These are phyloP conservation scores for Turritis glabra DNA, from an alignment of 345 rosid species.

Conservation along the genomic window DNA sequence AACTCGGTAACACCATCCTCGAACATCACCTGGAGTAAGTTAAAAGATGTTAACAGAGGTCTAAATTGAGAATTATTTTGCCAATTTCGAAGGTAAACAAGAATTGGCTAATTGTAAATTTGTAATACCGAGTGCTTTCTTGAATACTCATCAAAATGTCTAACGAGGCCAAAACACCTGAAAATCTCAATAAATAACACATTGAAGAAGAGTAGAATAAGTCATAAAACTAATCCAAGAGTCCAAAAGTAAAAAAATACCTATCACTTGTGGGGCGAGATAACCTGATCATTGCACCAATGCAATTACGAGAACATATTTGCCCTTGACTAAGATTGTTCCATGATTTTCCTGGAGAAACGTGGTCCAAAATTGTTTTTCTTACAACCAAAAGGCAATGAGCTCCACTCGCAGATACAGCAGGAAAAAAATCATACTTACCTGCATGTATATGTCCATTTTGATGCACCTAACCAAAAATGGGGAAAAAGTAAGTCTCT, in stretches of 20 bases:
- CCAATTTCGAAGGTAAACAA: background rate
- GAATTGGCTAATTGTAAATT: slow-evolving; percentile 21
- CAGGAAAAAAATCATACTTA: slow-evolving; percentile 28
- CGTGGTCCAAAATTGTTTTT: background rate
- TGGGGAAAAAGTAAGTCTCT: slow-evolving; percentile 35
- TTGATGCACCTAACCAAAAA: slow-evolving; percentile 55
- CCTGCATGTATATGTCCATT: slow-evolving; percentile 63
- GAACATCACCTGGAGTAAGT: slow-evolving; percentile 65
- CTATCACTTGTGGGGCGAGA: slow-evolving; percentile 54
- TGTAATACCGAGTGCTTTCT: slow-evolving; percentile 72
- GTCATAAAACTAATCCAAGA: background rate
- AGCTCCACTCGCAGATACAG: background rate
- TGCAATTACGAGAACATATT: slow-evolving; percentile 57
- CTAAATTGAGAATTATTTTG: background rate
- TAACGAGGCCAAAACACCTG: slow-evolving; percentile 79
- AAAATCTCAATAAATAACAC: background rate
- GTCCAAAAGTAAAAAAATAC: slow-evolving; percentile 36
- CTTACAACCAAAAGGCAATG: background rate
- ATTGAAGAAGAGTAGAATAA: background rate
- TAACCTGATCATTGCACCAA: slow-evolving; percentile 71
- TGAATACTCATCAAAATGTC: slow-evolving; percentile 64
- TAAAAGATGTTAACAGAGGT: background rate
- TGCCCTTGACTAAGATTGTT: slow-evolving; percentile 38
- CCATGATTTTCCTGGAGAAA: slow-evolving; percentile 54
- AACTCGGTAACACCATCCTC: slow-evolving; percentile 73